Conservation (phyloP, 495 filamentous ascomycete genomes). For the Lophiotrema nucula region DNA sequence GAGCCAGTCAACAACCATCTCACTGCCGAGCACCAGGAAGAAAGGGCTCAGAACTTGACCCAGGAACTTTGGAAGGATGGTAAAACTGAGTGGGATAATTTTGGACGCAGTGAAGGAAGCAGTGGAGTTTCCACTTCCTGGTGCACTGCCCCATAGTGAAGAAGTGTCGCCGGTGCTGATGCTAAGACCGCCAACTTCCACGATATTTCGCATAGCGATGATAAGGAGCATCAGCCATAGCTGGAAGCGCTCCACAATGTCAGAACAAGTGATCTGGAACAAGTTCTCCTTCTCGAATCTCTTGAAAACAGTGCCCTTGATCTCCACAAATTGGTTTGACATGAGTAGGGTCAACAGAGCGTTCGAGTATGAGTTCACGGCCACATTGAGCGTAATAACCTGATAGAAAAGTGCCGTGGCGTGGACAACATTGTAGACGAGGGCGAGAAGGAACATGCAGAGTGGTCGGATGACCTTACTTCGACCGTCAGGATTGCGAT, state of each 20-base stretch:
- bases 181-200: slow-evolving; percentile 76
- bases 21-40: slow-evolving; percentile 85
- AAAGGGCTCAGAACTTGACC: slow-evolving; percentile 91
- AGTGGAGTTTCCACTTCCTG: slow-evolving; percentile 45
- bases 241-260: slow-evolving; percentile 96
- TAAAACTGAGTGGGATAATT: slow-evolving; percentile 82
- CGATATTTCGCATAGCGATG: slow-evolving; percentile 90
- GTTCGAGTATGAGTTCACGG: slow-evolving; percentile 98
- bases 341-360: slow-evolving; percentile 86
- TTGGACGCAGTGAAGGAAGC: slow-evolving; percentile 54
- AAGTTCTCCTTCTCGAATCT: slow-evolving; percentile 96
- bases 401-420: slow-evolving; percentile 90
- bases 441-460: slow-evolving; percentile 82
- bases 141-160: slow-evolving; percentile 10
- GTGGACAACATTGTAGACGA: slow-evolving; percentile 85
- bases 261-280: slow-evolving; percentile 93
- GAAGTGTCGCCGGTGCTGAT: slow-evolving; percentile 34
- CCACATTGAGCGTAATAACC: slow-evolving; percentile 95
- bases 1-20: slow-evolving; percentile 96
- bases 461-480: slow-evolving; percentile 91
- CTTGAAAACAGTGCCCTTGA: slow-evolving; percentile 96
- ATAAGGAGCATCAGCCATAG: slow-evolving; percentile 96
- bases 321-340: slow-evolving; percentile 97
- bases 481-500: slow-evolving; percentile 79
- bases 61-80: slow-evolving; percentile 80